phyloP scores from a whole-genome alignment of 176 grass and related monocot genomes.

The Oryza longistaminata region DNA sequence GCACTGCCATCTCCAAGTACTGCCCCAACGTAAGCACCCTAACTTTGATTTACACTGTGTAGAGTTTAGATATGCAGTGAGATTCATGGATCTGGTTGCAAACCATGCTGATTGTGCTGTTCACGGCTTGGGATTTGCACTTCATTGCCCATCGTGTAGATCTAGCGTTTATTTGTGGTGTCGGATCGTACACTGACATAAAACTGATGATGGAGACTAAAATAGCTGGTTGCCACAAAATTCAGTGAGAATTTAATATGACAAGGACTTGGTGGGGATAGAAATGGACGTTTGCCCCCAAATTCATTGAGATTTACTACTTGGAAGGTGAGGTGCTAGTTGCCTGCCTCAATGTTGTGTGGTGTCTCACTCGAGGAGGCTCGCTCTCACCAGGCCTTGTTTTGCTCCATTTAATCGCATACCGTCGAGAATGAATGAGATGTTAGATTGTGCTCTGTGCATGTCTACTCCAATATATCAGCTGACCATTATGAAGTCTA shows the following conservation, averaged over 20 bases:
- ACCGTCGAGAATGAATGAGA: no score
- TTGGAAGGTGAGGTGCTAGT: background rate
- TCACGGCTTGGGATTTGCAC: background rate
- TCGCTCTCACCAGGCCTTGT: background rate
- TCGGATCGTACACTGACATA: background rate
- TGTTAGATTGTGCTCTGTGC: background rate
- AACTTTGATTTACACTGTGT: background rate
- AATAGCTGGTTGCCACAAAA: background rate
- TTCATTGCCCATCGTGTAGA: background rate
- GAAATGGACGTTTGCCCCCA: background rate
- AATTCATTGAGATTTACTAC: background rate
- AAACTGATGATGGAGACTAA: background rate
- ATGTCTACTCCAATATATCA: background rate
- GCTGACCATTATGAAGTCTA: background rate
- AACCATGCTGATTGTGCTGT: background rate
- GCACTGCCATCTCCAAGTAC: slow-evolving; percentile 60
- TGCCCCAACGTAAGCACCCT: slow-evolving; percentile 57
- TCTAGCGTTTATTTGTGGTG: background rate
- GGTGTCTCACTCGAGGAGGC: background rate
- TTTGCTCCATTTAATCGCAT: background rate
- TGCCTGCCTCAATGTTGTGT: background rate
- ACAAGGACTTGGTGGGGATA: background rate
- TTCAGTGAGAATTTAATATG: background rate
- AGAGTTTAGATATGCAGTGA: slow-evolving; percentile 34
- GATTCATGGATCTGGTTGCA: background rate